Conservation (phyloP, 176 grass and related monocot genomes). For the Tillandsia leiboldiana region DNA sequence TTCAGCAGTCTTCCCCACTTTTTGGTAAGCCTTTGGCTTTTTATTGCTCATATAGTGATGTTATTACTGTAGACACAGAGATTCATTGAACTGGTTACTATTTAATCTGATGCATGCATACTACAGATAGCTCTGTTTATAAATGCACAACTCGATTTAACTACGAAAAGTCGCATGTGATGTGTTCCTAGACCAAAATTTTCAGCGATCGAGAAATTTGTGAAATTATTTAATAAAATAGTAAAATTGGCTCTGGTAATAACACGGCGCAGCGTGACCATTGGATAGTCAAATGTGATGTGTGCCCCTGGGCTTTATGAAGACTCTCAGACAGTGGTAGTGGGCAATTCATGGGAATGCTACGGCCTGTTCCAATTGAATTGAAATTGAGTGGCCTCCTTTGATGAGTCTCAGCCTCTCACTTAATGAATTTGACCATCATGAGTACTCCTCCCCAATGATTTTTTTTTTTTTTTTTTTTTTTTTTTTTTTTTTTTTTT, state of each 20-base stretch:
- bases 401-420: not conserved
- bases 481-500: too few species aligned
- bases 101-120: not conserved
- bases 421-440: not conserved
- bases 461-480: too few species aligned
- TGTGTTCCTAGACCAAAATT: not conserved
- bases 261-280: too few species aligned
- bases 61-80: too few species aligned
- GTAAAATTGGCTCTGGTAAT: too few species aligned
- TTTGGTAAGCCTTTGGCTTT: not conserved
- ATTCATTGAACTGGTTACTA: too few species aligned
- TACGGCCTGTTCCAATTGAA: not conserved
- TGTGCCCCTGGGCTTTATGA: not conserved
- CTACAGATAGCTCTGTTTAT: not conserved
- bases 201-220: too few species aligned
- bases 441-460: too few species aligned
- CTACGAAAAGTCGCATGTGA: not conserved
- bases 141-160: too few species aligned
- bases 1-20: not conserved
- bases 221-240: too few species aligned
- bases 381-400: not conserved
- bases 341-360: not conserved
- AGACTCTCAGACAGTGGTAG: not conserved
- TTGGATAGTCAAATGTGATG: not conserved
- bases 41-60: not conserved